These are phyloP conservation scores for Cryptomeria japonica DNA, from an alignment of 75 land plant genomes.

Conservation along the genomic window DNA sequence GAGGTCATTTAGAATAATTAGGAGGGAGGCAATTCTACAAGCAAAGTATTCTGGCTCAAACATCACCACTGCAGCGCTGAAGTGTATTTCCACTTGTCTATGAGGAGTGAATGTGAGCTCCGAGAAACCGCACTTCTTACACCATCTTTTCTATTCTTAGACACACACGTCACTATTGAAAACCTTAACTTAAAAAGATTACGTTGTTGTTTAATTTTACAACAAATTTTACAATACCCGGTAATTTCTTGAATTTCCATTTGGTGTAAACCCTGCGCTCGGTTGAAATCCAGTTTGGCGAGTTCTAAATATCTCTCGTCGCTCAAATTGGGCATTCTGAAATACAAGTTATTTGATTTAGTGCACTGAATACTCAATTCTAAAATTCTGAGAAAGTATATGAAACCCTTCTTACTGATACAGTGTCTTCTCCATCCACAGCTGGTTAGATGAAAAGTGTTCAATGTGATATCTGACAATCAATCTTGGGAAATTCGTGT, in stretches of 20 bases:
- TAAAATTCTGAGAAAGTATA: too few species aligned
- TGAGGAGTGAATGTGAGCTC: background rate
- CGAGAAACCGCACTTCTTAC: background rate
- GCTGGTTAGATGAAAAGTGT: too few species aligned
- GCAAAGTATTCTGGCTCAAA: too few species aligned
- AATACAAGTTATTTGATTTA: background rate
- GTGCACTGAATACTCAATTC: too few species aligned
- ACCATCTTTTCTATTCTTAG: slow-evolving; percentile 3
- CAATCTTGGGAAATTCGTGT: too few species aligned
- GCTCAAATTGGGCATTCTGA: slow-evolving; percentile 45
- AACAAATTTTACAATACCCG: background rate
- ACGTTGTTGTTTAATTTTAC: background rate
- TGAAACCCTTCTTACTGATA: too few species aligned
- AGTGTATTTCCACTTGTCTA: too few species aligned
- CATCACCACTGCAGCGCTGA: too few species aligned
- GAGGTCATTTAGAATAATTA: slow-evolving; percentile 2
- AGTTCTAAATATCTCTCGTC: slow-evolving; percentile 31
- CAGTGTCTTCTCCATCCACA: too few species aligned
- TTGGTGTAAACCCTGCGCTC: slow-evolving; percentile 28
- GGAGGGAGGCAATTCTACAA: background rate
- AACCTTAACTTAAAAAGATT: too few species aligned
- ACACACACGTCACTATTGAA: background rate
- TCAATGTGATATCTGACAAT: too few species aligned
- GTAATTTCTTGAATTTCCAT: too few species aligned
- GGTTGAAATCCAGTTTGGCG: slow-evolving; percentile 52